Evolutionary conservation across 257 asterid species (phyloP), one percentile per base, ranked within the genome.

Genomic region (Salvia miltiorrhiza): DNA sequence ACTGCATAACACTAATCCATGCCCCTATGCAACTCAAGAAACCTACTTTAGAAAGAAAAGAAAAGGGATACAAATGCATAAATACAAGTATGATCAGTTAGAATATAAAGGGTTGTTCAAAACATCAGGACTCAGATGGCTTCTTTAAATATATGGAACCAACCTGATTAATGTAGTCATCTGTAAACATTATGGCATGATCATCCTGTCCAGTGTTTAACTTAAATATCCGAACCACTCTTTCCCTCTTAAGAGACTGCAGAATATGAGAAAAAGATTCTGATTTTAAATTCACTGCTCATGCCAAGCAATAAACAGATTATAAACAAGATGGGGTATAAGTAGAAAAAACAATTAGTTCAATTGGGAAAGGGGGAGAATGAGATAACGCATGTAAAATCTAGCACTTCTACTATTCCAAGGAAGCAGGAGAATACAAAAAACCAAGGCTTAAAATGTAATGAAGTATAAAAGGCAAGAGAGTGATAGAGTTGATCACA

Each of bases 171-270:
- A 82, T 41, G 80, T 94, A 94, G 83, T 94, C 90, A 21, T 90
- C 96, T 59, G 75, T 12, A 75, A 94, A 85, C 96, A 94, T 94
- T 66, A 94, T 73, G 57, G 99, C 97, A 82, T 87, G 95, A 77
- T 94, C 99, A 41, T 94, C 97, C 80, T 91, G 99, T 65, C 99
- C 99, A 49, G 89, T 87, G 78, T 78, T 94, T 73, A 94, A 76
- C 81, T 91, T 94, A 76, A 94, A 94, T 74, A 89, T 61, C 58
- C 92, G 95, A 75, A 94, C 52, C 65, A 85, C 79, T 37, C 78
- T 70, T 23, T 94, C 96, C 77, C 99, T 84, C 77, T 81, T 87
- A 21, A 92, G 81, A 28, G 93, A 81, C 98, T 92, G 90, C 78
- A 79, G 10, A 79, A 61, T 19, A 79, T 57, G 19, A 72, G 30